Base-by-base conservation (phyloP, 345 rosid species). In the Gossypium sturtianum region DNA sequence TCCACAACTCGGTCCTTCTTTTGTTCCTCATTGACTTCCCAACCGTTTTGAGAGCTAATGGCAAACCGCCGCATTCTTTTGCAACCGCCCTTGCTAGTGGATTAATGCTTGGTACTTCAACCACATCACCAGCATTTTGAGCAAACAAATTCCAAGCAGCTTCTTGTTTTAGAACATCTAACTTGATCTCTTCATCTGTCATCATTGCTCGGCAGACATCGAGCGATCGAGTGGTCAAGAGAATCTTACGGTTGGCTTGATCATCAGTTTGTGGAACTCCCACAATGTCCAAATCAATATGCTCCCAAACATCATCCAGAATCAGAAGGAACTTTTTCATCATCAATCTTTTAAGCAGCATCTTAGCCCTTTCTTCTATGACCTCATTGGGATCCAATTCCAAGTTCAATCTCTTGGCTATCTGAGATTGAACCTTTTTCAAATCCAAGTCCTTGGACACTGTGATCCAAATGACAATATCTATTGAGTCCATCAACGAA, bases 301-400 rank as follows among this genome's bases (percentile, higher is more conserved):
- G 48, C 29, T 70, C 51, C 86, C 86, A 83, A 3, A 85, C 34
- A 56, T 83, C 77, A 27, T 85, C 85, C 9, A 85, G 52, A 27
- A 85, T 79, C 29, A 85, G 44, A 5, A 85, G 83, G 44, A 77
- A 79, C 66, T 59, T 53, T 19, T 47, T 54, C 45, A 0, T 56
- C 63, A 16, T 72, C 73, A 82, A 65, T 22, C 78, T 38, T 4
- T 23, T 27, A 10, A 43, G 12, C 43, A 82, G 38, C 7, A 65
- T 60, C 9, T 75, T 51, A 22, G 82, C 81, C 41, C 73, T 51
- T 44, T 77, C 75, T 15, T 79, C 78, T 15, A 25, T 20, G 22
- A 67, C 23, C 41, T 75, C 80, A 10, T 66, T 79, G 67, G 47
- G 43, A 38, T 66, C 76, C 44, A 78, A 73, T 61, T 71, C 76